Evolutionary conservation across 495 filamentous ascomycete species (phyloP), one percentile per base, ranked within the genome.

Genomic region (Penicillium salamii): DNA sequence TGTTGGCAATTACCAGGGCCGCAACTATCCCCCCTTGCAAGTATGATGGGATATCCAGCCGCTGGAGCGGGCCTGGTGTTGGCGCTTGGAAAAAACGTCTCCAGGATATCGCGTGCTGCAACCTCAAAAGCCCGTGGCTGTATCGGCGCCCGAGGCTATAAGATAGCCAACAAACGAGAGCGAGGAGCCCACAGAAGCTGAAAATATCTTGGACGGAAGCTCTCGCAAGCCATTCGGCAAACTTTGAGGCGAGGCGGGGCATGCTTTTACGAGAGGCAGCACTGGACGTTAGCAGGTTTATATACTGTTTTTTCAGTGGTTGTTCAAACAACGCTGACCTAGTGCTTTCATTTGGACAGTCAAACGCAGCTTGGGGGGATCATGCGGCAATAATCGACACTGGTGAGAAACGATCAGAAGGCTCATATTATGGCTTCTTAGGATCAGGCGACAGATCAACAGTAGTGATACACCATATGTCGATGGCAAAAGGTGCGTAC

Each of bases 31-130:
- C 36, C 12, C 36, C 35, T 26, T 40, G 36, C 13, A 33, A 4
- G 26, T 49, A 49, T 40, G 36, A 49, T 31, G 26, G 36, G 29
- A 49, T 31, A 32, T 48, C 45, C 13, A 48, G 45, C 18, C 36
- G n/a, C 18, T 39, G 36, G 19, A 39, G 36, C 19, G 23, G 3
- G 36, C 36, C 19, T 39, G 36, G 36, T 24, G 19, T 23, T 29
- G 39, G 39, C 23, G 39, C 12, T 17, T 29, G 20, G 19, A 39
- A 23, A 23, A 42, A 42, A 26, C 40, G 40, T 31, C 40, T 42
- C 40, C 24, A 42, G 3, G 40, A 42, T 29, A 42, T 9, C 2
- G 24, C 40, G 12, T 19, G 23, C 7, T 42, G 40, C 24, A 42
- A 42, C 40, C 26, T 12, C 24, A 42, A 14, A 0, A 15, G 15